Base-by-base conservation (phyloP, 805 yeast species). In the Cyberlindnera maclurae region DNA sequence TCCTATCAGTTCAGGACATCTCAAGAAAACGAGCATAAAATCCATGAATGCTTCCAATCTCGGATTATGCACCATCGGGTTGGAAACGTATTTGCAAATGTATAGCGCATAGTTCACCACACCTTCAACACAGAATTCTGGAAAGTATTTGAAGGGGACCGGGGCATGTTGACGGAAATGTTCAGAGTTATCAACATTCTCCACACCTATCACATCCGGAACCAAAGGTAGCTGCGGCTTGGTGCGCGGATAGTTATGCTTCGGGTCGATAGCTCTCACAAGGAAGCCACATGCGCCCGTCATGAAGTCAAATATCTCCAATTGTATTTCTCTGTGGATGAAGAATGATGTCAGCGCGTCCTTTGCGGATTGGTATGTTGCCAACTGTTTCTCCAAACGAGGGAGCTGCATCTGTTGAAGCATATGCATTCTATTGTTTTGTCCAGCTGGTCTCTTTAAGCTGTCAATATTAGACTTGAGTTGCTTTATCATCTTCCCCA, bases 101-200 rank as follows among this genome's bases (percentile, higher is more conserved):
- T 75, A 77, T 42, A 78, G 75, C 41, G 84, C 69, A 56, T 80
- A 85, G 50, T 77, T 79, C 24, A 89, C 71, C 11, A 85, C 71
- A 3, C 94, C 93, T 54, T 93, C 97, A 13, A 93, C 61, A 34
- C 82, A 68, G 52, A 75, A 85, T 58, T 93, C 97, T 0, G 98
- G 98, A 44, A 69, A 81, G 57, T 75, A 84, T 50, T 77, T 80
- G 72, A 90, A 87, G 2, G 93, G 93, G 13, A 59, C 51, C 5
- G 94, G 90, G 0, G 90, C 71, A 44, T 77, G 64, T 9, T 69
- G 62, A 51, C 84, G 72, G 50, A 82, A 65, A 51, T 71, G 78
- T 33, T 81, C 90, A n/a, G 78, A 75, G 58, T 82, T 84, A 51
- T 83, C 90, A 33, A 80, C 74, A 53, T 80, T 77, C 44, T 81